These are phyloP conservation scores for Rhododendron mucronatum DNA, from an alignment of 148 eudicot species.

Conservation along the genomic window DNA sequence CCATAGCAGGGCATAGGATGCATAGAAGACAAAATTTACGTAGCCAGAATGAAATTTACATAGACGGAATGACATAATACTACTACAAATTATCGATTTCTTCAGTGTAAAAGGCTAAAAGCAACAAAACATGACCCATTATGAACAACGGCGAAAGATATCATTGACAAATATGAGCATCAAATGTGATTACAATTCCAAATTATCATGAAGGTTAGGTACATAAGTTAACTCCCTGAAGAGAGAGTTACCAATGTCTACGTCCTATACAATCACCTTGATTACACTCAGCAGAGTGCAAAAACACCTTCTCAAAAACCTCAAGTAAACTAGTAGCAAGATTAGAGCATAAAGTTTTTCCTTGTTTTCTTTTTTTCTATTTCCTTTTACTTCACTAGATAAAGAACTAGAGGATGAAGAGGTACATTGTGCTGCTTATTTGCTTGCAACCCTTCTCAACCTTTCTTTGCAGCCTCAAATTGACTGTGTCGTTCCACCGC, in stretches of 20 bases:
- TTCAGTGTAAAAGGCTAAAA: neutral
- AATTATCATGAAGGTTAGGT: too few species aligned
- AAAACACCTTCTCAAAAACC: too few species aligned
- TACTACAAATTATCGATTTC: neutral
- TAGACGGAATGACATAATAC: neutral
- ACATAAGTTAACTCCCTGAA: neutral
- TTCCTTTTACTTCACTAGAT: neutral
- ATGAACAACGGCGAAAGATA: neutral
- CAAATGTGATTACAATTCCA: too few species aligned
- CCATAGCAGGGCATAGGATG: neutral
- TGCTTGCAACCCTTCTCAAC: too few species aligned
- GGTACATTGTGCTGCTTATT: too few species aligned
- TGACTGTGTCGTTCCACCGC: neutral
- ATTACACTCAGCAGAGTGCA: too few species aligned
- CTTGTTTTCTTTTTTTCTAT: too few species aligned
- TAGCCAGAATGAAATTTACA: neutral
- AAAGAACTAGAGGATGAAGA: too few species aligned
- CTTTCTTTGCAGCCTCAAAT: neutral
- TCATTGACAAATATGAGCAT: too few species aligned
- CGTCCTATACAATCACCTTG: neutral
- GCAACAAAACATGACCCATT: neutral
- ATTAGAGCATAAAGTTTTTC: neutral
- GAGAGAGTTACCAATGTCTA: neutral
- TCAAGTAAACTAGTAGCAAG: neutral
- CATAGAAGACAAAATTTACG: neutral